These are phyloP conservation scores for Rosellinia necatrix DNA, from an alignment of 2,329 filamentous ascomycete genomes.

Conservation along the genomic window DNA sequence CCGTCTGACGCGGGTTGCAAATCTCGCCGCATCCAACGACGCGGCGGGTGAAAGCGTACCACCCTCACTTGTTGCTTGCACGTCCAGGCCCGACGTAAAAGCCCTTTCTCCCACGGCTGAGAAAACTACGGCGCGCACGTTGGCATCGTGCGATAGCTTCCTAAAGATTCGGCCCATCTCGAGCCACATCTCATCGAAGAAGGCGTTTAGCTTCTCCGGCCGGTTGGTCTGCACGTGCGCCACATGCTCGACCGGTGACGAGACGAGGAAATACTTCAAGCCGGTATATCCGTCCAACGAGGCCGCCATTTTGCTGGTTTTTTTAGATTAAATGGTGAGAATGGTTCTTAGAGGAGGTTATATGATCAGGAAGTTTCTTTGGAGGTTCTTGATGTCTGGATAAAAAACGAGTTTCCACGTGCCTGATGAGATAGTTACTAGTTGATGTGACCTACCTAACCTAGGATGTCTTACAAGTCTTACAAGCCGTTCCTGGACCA, in stretches of 20 bases:
- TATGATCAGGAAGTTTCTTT: not conserved
- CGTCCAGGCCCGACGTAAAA: slow-evolving; percentile 86
- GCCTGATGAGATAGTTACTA: too few relatives aligned
- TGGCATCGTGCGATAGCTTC: slow-evolving; percentile 70
- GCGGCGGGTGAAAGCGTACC: slow-evolving; percentile 48
- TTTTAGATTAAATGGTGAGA: too few relatives aligned
- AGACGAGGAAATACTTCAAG: slow-evolving; percentile 74
- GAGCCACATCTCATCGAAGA: slow-evolving; percentile 82
- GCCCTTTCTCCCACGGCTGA: slow-evolving; percentile 81
- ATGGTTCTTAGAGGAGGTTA: too few relatives aligned
- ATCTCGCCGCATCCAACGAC: too few relatives aligned
- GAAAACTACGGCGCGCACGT: slow-evolving; percentile 77
- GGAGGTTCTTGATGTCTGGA: not conserved
- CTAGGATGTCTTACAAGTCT: too few relatives aligned
- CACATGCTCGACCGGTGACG: slow-evolving; percentile 72
- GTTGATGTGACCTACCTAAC: too few relatives aligned
- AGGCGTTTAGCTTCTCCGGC: slow-evolving; percentile 85
- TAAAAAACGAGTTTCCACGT: not conserved
- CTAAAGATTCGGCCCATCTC: slow-evolving; percentile 76
- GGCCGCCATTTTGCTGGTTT: too few relatives aligned
- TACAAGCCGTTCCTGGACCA: not conserved
- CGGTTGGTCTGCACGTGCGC: slow-evolving; percentile 94
- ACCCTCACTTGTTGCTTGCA: slow-evolving; percentile 68
- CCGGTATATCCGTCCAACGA: slow-evolving; percentile 45
- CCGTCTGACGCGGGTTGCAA: slow-evolving; percentile 62